Evolutionary conservation across 2,329 filamentous ascomycete species (phyloP), one percentile per base, ranked within the genome.

Genomic region (Beauveria asiatica): DNA sequence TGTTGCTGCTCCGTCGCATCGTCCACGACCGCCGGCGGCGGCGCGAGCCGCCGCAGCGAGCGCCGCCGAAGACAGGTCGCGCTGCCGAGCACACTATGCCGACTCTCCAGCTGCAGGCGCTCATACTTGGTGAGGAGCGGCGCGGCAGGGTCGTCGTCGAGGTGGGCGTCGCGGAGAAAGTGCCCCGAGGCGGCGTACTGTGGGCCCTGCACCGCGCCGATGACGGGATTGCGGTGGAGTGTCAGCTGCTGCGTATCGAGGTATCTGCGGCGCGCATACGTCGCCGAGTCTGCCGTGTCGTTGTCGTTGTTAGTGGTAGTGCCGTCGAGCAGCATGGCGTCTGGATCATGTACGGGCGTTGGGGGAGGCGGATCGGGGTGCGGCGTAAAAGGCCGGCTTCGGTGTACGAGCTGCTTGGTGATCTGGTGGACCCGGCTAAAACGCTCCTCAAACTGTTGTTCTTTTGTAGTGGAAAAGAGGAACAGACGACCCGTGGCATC

Each of bases 401-500:
- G 75, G 7, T 78, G 75, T 30, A 80, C 66, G 5, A 68, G 69
- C 17, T 69, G 73, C 13, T 68, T 64, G 3, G 66, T 66, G 2
- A 73, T 70, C 0, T 74, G 73, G 1, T 80, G 54, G 4, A 33
- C n/a, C 1, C 68, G 71, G 10, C 74, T 64, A 50, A 76, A 74
- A 21, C 73, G 67, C 1, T 69, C 64, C 10, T 70, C 65, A 0
- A 69, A 67, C 23, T 72, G 71, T 37, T 78, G 73, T 11, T 76
- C 74, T 19, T 79, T 73, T 59, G 83, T 76, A 3, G 80, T 67
- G 0, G 78, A 79, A 2, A 86, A 67, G 1, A 86, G 65, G 61
- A 82, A 84, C 0, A 87, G 76, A 7, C 82, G 79, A 0, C 84
- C 84, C 3, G 80, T 84, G 0, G 82, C 82, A 66, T 87, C 84